phyloP scores from a whole-genome alignment of 805 yeast species.

The Teunomyces panamensis region DNA sequence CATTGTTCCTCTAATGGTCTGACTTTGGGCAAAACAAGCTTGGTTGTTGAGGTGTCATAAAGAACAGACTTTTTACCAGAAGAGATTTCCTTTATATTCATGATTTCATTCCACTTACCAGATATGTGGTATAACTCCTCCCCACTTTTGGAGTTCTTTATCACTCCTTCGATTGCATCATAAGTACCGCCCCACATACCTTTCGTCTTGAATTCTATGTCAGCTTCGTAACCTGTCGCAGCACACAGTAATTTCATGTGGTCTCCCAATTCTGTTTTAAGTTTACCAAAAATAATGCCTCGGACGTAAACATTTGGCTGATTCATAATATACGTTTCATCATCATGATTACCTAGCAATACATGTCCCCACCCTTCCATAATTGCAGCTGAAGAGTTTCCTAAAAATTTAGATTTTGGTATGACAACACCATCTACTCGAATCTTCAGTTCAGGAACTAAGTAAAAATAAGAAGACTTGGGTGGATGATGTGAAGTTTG shows the following conservation, averaged over 20 bases:
- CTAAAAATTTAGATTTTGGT: slow-evolving; percentile 86
- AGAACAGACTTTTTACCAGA: too few relatives aligned
- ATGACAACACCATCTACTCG: slow-evolving; percentile 86
- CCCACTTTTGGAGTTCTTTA: slow-evolving; percentile 47
- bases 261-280: slow-evolving; percentile 91
- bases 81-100: too few relatives aligned
- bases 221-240: slow-evolving; percentile 58
- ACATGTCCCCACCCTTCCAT: slow-evolving; percentile 96
- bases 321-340: too few relatives aligned
- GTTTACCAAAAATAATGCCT: slow-evolving; percentile 86
- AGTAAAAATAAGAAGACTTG: slow-evolving; percentile 86
- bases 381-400: slow-evolving; percentile 94
- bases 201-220: slow-evolving; percentile 90
- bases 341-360: too few relatives aligned
- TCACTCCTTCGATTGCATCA: slow-evolving; percentile 78
- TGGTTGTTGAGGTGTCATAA: slow-evolving; percentile 48
- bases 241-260: slow-evolving; percentile 75
- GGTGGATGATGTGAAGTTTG: slow-evolving; percentile 99
- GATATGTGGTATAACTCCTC: slow-evolving; percentile 61
- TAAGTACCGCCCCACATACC: slow-evolving; percentile 92
- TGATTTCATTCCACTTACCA: slow-evolving; percentile 93
- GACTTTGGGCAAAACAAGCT: slow-evolving; percentile 60
- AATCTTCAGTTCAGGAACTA: slow-evolving; percentile 75
- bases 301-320: slow-evolving; percentile 96
- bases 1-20: slow-evolving; percentile 81